Base-by-base conservation (phyloP, 148 eudicot species). In the Vaccinium myrtillus region DNA sequence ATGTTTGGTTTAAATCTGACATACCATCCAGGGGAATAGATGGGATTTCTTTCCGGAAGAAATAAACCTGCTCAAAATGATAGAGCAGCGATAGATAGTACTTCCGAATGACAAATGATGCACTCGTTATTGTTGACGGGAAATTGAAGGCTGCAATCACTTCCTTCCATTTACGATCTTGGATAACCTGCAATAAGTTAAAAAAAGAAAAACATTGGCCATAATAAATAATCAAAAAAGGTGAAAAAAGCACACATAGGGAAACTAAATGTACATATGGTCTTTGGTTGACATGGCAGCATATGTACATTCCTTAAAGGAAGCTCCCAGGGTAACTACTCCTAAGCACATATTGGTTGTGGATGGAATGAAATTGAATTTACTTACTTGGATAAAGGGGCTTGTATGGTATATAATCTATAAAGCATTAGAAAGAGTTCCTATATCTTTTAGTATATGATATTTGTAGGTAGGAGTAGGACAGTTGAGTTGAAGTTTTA, bases 1-100 rank as follows among this genome's bases (percentile, higher is more conserved):
- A 61, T 69, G 18, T n/a, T 46, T 30, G 21, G 58, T 59, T 21
- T 12, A 23, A 73, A 69, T 74, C 69, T 46, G 46, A 75, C 58
- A 81, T 90, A 94, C 96, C 96, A 81, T 90, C 83, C 3, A 61
- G 43, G 53, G 88, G 61, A 61, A 85, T 71, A 27, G 89, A 81
- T 78, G 92, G 90, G 67, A 82, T 86, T 83, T 88, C 89, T 89
- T 88, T 95, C 85, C 88, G 86, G 81, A 92, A 90, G 86, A 88
- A 94, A 85, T 94, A 95, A 79, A 90, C 94, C 86, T 95, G 98
- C 92, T 95, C 98, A 84, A 94, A 95, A 85, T 94, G 98, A 88
- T 91, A 91, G 77, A 95, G 93, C 86, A 93, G 85, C 1, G 95
- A 92, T 30, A 89, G 81, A 82, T 95, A 95, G 81, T 90, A 88